A percentile compares a stretch with the other conserved stretches of the same genome.
phyloP scores from a whole-genome alignment of 2,329 filamentous ascomycete genomes.

The Alternaria sp. region DNA sequence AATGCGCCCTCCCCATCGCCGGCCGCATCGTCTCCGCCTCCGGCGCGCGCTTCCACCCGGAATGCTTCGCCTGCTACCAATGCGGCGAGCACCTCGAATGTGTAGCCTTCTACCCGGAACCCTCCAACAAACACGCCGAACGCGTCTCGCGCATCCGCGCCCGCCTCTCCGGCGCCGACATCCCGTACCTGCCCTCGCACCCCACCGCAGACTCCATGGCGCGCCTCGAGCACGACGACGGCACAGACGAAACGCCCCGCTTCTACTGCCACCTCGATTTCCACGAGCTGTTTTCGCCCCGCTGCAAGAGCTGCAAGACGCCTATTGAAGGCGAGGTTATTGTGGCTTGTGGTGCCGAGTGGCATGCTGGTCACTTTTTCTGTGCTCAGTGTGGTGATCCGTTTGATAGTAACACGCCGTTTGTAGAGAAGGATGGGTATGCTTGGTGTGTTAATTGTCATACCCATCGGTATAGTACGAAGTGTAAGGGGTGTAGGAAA shows the following conservation, averaged over 20 bases:
- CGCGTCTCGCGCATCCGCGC: conserved; percentile 75
- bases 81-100: conserved; percentile 90
- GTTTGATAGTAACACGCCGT: conserved; percentile 70
- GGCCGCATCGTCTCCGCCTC: conserved; percentile 87
- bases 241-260: conserved; percentile 68
- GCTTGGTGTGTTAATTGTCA: conserved; percentile 96
- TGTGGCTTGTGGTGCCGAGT: conserved; percentile 91
- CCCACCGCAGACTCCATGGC: conserved; percentile 65
- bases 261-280: conserved; percentile 99
- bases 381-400: conserved; percentile 96
- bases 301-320: conserved; percentile 95
- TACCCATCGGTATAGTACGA: conserved; percentile 86
- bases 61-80: conserved; percentile 88
- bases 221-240: conserved; percentile 64
- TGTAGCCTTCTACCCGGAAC: conserved; percentile 95
- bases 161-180: conserved; percentile 59
- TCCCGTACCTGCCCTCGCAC: conserved; percentile 51
- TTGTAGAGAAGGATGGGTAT: conserved; percentile 97
- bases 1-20: conserved; percentile 83
- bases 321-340: conserved; percentile 96
- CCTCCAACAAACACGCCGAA: conserved; percentile 71
- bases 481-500: conserved; percentile 83
- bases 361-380: conserved; percentile 98
- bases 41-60: conserved; percentile 85
- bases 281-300: conserved; percentile 90